Evolutionary conservation across 495 filamentous ascomycete species (phyloP), one percentile per base, ranked within the genome.

Genomic region (Neurospora intermedia): DNA sequence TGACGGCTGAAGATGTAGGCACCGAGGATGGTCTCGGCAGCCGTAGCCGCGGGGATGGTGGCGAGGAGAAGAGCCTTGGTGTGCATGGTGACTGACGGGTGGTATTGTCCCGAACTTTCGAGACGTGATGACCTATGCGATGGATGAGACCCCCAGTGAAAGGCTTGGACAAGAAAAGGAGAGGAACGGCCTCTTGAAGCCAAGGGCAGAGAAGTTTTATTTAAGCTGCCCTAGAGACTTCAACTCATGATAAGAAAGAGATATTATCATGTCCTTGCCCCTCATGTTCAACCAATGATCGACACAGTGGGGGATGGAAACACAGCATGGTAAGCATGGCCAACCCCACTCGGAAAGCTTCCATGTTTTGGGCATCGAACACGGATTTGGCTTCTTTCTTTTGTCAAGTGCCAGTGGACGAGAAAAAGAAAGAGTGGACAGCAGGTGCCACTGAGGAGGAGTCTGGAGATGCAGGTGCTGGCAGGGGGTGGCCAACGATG

Each of bases 1-100:
- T 93, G 86, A 15, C 90, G 86, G 46, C 88, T 89, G 83, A 91
- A 94, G 75, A 92, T 87, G 70, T 92, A 92, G 35, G 89, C 84
- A 46, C 87, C 89, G 79, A 91, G 90, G 38, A 92, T 83, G 18
- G 86, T 90, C 80, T 91, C 89, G 15, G 82, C 84, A 13, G 84
- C 77, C 54, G 27, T 66, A 6, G 82, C 78, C 15, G 83, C 71
- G 11, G 83, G 79, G 39, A 83, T 69, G 31, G 81, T 46, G n/a
- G 81, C 76, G 45, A 83, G 75, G 16, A 78, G 69, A 59, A 83
- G 70, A 69, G 20, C 38, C 13, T 70, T 39, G 39, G 48, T 35
- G 10, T 73, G 69, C 72, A 38, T 71, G 54, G 71, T 72, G 40
- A 70, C 31, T 72, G 59, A 15, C 46, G 27, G 54, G 54, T 66